Conservation (phyloP, 169 alveolate genomes). For the Eimeria brunetti region DNA sequence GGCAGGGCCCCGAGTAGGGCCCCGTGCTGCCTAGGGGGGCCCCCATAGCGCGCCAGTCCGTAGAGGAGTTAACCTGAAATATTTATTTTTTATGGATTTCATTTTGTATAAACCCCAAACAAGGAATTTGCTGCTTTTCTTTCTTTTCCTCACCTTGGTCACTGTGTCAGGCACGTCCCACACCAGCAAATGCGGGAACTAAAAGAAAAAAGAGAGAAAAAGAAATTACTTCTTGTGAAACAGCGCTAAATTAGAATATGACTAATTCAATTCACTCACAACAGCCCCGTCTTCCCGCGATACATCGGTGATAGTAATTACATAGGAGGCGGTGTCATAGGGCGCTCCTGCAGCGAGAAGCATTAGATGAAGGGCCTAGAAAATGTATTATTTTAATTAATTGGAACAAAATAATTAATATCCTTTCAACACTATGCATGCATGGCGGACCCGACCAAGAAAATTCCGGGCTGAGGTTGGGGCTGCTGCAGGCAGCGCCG, state of each 20-base stretch:
- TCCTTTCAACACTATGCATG: too few relatives aligned
- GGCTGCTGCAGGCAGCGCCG: conserved; percentile 65
- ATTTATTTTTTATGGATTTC: too few relatives aligned
- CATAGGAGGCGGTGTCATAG: conserved; percentile 61
- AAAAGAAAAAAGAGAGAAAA: not conserved
- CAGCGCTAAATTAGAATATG: not conserved
- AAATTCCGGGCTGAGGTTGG: conserved; percentile 1
- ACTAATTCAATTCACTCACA: not conserved
- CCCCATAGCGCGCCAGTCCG: conserved; percentile 10
- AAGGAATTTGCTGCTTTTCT: not conserved
- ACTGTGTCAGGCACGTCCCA: conserved; percentile 62
- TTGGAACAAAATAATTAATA: too few relatives aligned
- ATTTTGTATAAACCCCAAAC: not conserved
- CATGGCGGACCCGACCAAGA: conserved; percentile 44
- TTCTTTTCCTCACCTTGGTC: not conserved
- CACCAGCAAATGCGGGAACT: conserved; percentile 57
- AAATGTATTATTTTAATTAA: too few relatives aligned
- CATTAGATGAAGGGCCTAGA: too few relatives aligned
- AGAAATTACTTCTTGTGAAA: too few relatives aligned
- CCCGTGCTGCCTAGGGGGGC: conserved; percentile 21
- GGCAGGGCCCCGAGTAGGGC: conserved; percentile 64
- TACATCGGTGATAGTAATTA: conserved; percentile 28
- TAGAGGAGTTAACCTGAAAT: not conserved
- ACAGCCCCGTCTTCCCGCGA: conserved; percentile 18
- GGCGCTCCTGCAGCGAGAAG: conserved; percentile 38